Percentiles rank a stretch among this genome's conserved stretches.
These are phyloP conservation scores for Aphanomyces cochlioides DNA, from an alignment of 352 stramenopile genomes.

Conservation along the genomic window DNA sequence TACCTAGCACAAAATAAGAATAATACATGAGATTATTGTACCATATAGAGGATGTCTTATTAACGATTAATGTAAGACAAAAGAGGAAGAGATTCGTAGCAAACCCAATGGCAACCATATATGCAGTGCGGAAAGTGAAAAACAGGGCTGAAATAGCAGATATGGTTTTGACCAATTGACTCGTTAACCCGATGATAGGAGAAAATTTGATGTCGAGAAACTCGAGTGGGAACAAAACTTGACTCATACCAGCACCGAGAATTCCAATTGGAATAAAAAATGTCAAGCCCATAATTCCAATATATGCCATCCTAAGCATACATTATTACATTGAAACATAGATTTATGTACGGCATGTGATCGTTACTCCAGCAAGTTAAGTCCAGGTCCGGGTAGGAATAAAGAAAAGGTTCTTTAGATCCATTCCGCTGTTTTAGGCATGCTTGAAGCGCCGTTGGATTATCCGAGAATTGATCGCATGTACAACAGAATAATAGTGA, in stretches of 20 bases:
- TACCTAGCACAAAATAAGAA: conserved; percentile 17
- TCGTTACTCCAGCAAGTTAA: conserved; percentile 44
- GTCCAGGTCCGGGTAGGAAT: conserved; percentile 18
- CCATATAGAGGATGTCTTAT: conserved; percentile 54
- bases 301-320: conserved; percentile 33
- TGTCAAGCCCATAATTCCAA: conserved; percentile 52
- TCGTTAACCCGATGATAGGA: conserved; percentile 47
- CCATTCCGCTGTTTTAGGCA: background rate
- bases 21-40: conserved; percentile 42
- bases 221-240: conserved; percentile 60
- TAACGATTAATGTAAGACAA: conserved; percentile 35
- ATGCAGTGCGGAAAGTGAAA: conserved; percentile 42
- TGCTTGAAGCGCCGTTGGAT: background rate
- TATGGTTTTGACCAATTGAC: conserved; percentile 51
- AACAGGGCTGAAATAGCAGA: conserved; percentile 44
- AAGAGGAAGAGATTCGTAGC: conserved; percentile 42
- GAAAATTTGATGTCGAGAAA: conserved; percentile 62
- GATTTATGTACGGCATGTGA: conserved; percentile 39
- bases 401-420: conserved; percentile 21
- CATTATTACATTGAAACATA: background rate
- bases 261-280: conserved; percentile 60
- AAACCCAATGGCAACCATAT: conserved; percentile 42
- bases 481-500: conserved; percentile 41
- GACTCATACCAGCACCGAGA: conserved; percentile 55
- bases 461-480: conserved; percentile 25